phyloP scores from a whole-genome alignment of 2,329 filamentous ascomycete species.

The Lachnellula subtilissima region DNA sequence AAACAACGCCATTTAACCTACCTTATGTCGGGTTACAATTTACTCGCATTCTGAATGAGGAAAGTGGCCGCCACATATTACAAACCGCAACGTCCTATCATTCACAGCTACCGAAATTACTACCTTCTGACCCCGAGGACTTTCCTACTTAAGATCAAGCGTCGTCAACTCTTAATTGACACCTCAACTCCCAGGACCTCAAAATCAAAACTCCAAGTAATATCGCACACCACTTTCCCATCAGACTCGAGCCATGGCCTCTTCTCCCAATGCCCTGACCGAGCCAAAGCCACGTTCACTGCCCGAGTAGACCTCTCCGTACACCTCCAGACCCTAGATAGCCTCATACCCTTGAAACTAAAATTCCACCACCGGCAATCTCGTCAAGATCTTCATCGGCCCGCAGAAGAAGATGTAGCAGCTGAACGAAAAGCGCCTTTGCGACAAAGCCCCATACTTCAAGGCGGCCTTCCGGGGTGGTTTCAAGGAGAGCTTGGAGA shows the following conservation, averaged over 20 bases:
- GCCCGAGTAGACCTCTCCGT: neutral
- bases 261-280: neutral
- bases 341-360: neutral
- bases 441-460: neutral
- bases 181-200: no score
- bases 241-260: neutral
- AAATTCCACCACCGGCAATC: neutral
- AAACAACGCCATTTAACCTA: no score
- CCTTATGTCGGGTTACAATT: no score
- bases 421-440: neutral
- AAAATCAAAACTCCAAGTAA: no score
- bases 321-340: neutral
- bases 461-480: neutral
- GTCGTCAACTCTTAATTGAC: no score
- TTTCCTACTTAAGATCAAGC: no score
- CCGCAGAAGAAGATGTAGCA: neutral
- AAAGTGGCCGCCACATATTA: no score
- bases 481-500: neutral
- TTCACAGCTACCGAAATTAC: no score
- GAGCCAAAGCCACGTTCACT: neutral
- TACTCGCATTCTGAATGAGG: no score
- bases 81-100: no score
- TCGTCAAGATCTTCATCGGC: neutral
- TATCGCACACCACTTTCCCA: no score
- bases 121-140: no score